Conservation (phyloP, 805 yeast species). For the Candida chilensis region DNA sequence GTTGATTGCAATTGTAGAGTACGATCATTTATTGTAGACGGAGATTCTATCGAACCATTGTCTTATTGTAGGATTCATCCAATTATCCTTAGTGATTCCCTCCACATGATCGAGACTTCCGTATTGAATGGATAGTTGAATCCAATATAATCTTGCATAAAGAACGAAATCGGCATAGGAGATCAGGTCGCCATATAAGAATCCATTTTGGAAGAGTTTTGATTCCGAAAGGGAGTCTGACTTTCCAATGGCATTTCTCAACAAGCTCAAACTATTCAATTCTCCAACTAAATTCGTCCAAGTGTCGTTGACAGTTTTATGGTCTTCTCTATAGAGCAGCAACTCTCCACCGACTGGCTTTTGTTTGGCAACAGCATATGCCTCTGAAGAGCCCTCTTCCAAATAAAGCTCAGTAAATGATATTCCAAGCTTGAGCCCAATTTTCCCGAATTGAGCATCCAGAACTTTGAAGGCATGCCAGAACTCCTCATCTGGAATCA, state of each 20-base stretch:
- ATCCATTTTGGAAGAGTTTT: too few relatives aligned
- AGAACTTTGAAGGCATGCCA: background rate
- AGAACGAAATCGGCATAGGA: background rate
- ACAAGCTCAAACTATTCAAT: background rate
- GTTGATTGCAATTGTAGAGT: too few relatives aligned
- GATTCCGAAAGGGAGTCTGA: too few relatives aligned
- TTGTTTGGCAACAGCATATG: background rate
- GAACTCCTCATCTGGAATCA: slow-evolving; percentile 1
- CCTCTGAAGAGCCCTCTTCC: background rate
- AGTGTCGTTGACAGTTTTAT: background rate
- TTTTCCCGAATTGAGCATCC: background rate
- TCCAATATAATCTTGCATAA: background rate
- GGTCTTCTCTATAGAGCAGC: background rate
- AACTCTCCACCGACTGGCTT: background rate
- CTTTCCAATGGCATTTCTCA: background rate
- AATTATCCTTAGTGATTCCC: slow-evolving; percentile 1
- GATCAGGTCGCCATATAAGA: too few relatives aligned
- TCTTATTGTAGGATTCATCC: background rate
- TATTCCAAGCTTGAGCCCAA: background rate
- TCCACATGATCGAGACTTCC: background rate
- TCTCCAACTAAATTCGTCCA: background rate
- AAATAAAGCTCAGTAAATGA: background rate
- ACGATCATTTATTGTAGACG: background rate
- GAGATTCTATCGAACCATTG: background rate
- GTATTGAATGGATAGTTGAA: background rate